Percentiles rank a stretch among this genome's conserved stretches.
Evolutionary conservation across 2,329 filamentous ascomycete species (phyloP).

Genomic region (Neopestalotiopsis sp.): DNA sequence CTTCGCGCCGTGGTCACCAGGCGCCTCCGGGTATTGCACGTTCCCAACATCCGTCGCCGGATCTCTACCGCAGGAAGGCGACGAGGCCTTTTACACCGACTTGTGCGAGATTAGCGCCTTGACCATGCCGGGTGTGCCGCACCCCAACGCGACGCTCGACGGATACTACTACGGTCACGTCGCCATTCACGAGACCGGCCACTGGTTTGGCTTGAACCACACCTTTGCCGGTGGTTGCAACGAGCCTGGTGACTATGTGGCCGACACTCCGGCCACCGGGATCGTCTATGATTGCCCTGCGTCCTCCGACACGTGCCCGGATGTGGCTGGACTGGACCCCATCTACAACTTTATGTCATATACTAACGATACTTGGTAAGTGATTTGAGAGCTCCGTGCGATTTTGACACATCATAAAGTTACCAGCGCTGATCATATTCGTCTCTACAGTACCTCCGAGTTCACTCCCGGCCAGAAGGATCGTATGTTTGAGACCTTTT

Average conservation of each 20-base stretch:
- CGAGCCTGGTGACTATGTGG: constrained; percentile 42
- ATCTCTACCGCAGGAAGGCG: not conserved
- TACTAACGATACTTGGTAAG: constrained; percentile 35
- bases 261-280: constrained; percentile 45
- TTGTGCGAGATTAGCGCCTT: constrained; percentile 34
- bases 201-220: constrained; percentile 50
- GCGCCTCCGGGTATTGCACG: not conserved
- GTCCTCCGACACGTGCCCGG: constrained; percentile 39
- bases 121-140: constrained; percentile 35
- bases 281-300: constrained; percentile 36
- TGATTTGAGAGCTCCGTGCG: not conserved
- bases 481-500: not conserved
- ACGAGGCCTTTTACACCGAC: not conserved
- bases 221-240: constrained; percentile 48
- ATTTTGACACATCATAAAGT: not conserved
- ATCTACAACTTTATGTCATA: constrained; percentile 45
- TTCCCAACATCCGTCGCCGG: not conserved
- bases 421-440: constrained; percentile 29
- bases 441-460: constrained; percentile 27
- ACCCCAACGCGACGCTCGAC: constrained; percentile 14
- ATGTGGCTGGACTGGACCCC: constrained; percentile 33
- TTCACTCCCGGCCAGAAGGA: constrained; percentile 41
- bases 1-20: not conserved
- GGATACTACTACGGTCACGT: constrained; percentile 39
- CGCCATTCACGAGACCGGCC: constrained; percentile 46